These are phyloP conservation scores for Lactarius sanguifluus DNA, from an alignment of 768 basidiomycete genomes.

Conservation along the genomic window DNA sequence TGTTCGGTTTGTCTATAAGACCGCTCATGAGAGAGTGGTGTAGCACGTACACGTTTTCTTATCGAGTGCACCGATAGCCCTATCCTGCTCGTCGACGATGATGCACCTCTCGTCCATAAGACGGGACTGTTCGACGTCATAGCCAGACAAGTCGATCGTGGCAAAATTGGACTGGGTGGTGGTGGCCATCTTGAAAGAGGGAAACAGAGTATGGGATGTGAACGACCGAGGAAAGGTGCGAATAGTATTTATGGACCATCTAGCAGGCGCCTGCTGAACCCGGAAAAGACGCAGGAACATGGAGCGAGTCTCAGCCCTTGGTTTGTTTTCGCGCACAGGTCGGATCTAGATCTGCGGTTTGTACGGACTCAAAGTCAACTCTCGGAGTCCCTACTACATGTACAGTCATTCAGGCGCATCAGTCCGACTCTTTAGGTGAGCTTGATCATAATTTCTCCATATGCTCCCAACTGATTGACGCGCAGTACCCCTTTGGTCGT, in stretches of 20 bases:
- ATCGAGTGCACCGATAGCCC: constrained; percentile 79
- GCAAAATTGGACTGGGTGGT: constrained; percentile 43
- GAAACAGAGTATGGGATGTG: constrained; percentile 3
- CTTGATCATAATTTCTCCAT: constrained; percentile 50
- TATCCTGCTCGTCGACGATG: constrained; percentile 85
- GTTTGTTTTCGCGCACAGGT: neutral
- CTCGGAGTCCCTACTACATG: constrained; percentile 12
- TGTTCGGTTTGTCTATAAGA: constrained; percentile 35
- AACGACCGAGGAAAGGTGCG: neutral
- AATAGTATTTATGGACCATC: constrained; percentile 22
- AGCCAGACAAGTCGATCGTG: constrained; percentile 73
- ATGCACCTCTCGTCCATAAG: constrained; percentile 97
- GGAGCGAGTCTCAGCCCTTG: constrained; percentile 4
- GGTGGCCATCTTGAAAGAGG: constrained; percentile 41
- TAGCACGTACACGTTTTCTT: constrained; percentile 87
- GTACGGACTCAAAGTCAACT: constrained; percentile 22
- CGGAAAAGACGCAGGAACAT: neutral
- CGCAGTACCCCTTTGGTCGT: constrained; percentile 70
- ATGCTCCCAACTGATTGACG: constrained; percentile 59
- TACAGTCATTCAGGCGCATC: neutral
- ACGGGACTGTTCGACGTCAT: constrained; percentile 90
- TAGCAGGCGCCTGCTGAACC: neutral
- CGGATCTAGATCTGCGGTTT: constrained; percentile 5
- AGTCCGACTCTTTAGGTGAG: constrained; percentile 35
- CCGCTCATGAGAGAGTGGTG: constrained; percentile 9